Base-by-base conservation (phyloP, 1,284 basidiomycete genomes). In the Porodaedalea pini region DNA sequence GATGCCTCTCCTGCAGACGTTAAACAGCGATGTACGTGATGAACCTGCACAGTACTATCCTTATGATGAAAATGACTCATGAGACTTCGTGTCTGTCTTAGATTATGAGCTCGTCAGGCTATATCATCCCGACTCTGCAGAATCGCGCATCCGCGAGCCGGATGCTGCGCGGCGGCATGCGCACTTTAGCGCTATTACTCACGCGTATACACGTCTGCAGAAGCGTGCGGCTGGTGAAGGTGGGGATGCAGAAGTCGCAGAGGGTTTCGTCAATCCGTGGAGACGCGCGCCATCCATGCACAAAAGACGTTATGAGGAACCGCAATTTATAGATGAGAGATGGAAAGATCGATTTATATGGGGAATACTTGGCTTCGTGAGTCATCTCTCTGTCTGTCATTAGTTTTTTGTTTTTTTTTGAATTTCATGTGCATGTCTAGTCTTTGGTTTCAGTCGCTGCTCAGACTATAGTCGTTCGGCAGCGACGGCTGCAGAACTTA, bases 31-130 rank as follows among this genome's bases (percentile, higher is more conserved):
- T 88, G 86, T 87, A 60, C 61, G 82, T 76, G 52, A 31, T 17
- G 17, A 29, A 13, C 13, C 21, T 15, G 31, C 40, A 7, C 21
- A 52, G 31, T 23, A 3, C 2, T 57, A n/a, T 11, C 23, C 10
- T 2, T 4, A 25, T 27, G 13, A 13, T 47, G 15, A 5, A 47
- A 19, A 7, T 4, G 27, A n/a, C 31, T 29, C 15, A 29, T 29
- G 29, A 27, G 31, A 8, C 15, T 31, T 11, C 27, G 17, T n/a
- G 10, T 47, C n/a, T 31, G 11, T 44, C 11, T 21, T 61, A 88
- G 86, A 88, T 68, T 88, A 83, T 64, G 86, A 88, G 55, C 78
- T 88, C 36, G 86, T 88, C 37, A 77, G 82, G 34, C 72, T 79
- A 27, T 85, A 88, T 67, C 86, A 88, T 65, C 86, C 86, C 2